Evolutionary conservation across 2,329 filamentous ascomycete genomes (phyloP), one percentile per base, ranked within the genome.

Genomic region (Trichoderma endophyticum): DNA sequence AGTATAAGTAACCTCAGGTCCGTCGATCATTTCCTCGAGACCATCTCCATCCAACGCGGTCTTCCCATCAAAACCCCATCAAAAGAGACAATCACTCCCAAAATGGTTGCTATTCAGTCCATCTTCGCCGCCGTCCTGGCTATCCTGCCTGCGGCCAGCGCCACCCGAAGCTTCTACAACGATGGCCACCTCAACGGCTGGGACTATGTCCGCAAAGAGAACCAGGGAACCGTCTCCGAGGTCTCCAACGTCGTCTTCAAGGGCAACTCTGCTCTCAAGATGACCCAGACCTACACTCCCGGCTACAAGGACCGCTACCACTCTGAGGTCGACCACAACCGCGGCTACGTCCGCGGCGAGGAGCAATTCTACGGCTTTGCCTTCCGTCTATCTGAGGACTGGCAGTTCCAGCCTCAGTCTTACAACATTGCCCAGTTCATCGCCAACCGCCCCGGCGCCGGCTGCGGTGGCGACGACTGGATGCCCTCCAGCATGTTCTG

Each of bases 351-450:
- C 72, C 82, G 80, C 70, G 84, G 82, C 61, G 82, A 87, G 70
- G 78, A 78, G 24, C 82, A 82, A 28, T 86, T 83, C 78, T 87
- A 87, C 79, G 84, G 85, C 43, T 87, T 87, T 76, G 78, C 80
- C 0, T 87, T 87, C 79, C 83, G 84, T n/a, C 81, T 87, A 8
- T 80, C 82, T 30, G 76, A 83, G 0, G 69, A 79, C 71, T 87
- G 85, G 85, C 77, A 87, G 73, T 85, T 85, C 75, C 74, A 77
- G n/a, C 76, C 78, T 1, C 83, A 86, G 76, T 78, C 77, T 64
- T 87, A 83, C 78, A 85, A 86, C 78, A 76, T 86, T 59, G 84
- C 82, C 0, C 85, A 87, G 77, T 87, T 86, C 79, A 87, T 87
- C 74, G 84, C 84, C 70, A 81, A 86, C 73, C 86, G 86, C 73